Base-by-base conservation (phyloP, 345 rosid species). In the Hibiscus syriacus region DNA sequence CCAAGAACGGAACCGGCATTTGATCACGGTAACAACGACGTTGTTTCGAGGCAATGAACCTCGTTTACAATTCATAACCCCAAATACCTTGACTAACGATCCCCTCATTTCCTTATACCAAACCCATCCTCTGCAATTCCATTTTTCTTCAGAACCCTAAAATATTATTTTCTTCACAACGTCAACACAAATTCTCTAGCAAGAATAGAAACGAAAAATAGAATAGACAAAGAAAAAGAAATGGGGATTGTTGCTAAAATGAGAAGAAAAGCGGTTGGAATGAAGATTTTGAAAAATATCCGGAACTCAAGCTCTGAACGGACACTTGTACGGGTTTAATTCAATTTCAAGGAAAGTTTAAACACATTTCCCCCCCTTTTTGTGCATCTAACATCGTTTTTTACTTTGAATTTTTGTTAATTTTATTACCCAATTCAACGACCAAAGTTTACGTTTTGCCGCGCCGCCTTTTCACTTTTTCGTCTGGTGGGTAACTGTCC, bases 1-100 rank as follows among this genome's bases (percentile, higher is more conserved):
- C 71, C 72, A 78, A 74, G 76, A 79, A 6, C 60, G 80, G 82
- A 76, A 76, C 65, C 89, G 88, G 86, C 85, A 86, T 83, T 75
- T 87, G 82, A 79, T 68, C 4, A 57, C 60, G 48, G 27, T 53
- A 66, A 61, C 70, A 14, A 55, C 72, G 63, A 25, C 60, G 70
- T 68, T 66, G 46, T 74, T 69, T 49, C 16, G 78, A 74, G 70
- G 84, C 77, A 74, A 78, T 74, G 82, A 76, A 78, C 55, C 63
- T 30, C 39, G 5, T 41, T 25, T 25, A 50, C 58, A 63, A 75
- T 69, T 80, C 83, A 77, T 73, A 71, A 78, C 80, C 80, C 74
- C 82, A 74, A 49, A 0, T 29, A 4, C 36, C 26, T 2, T 32
- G 25, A 61, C 55, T 6, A 26, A 7, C 67, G 29, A 56, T 22